These are phyloP conservation scores for Penicillium thymicola DNA, from an alignment of 2,329 filamentous ascomycete species.

Conservation along the genomic window DNA sequence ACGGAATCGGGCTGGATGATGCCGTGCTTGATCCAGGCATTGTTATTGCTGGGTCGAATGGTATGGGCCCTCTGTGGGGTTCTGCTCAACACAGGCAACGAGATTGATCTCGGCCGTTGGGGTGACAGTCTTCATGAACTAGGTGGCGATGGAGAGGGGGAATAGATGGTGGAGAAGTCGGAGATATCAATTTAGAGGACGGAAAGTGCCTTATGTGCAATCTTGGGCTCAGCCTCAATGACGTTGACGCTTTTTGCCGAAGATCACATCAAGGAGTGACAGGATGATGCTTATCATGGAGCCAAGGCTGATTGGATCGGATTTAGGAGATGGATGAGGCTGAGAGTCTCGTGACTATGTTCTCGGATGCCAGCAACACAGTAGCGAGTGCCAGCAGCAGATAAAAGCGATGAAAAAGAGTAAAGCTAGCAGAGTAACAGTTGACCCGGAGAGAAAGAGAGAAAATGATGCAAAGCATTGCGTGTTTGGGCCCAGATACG, in stretches of 20 bases:
- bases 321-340: slow-evolving; percentile 1
- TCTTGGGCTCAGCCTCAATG: slow-evolving; percentile 7
- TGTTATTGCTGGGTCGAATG: not conserved
- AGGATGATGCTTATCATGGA: slow-evolving; percentile 13
- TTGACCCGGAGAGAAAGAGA: not conserved
- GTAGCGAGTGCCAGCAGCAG: not conserved
- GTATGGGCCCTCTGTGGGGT: not conserved
- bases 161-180: not conserved
- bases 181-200: not conserved
- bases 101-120: slow-evolving; percentile 35
- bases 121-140: slow-evolving; percentile 35
- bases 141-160: slow-evolving; percentile 16
- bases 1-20: slow-evolving; percentile 2
- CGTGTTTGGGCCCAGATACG: slow-evolving; percentile 6
- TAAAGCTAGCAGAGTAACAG: not conserved
- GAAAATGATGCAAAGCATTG: not conserved
- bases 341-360: slow-evolving; percentile 1
- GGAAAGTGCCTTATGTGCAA: not conserved
- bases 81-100: slow-evolving; percentile 19
- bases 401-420: not conserved
- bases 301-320: slow-evolving; percentile 7
- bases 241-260: slow-evolving; percentile 11
- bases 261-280: slow-evolving; percentile 8
- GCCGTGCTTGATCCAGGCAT: slow-evolving; percentile 11
- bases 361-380: not conserved